A percentile compares a stretch with the other conserved stretches of the same genome.
phyloP scores from a whole-genome alignment of 73 alveolate genomes.

The Paraurostyla sp. region DNA sequence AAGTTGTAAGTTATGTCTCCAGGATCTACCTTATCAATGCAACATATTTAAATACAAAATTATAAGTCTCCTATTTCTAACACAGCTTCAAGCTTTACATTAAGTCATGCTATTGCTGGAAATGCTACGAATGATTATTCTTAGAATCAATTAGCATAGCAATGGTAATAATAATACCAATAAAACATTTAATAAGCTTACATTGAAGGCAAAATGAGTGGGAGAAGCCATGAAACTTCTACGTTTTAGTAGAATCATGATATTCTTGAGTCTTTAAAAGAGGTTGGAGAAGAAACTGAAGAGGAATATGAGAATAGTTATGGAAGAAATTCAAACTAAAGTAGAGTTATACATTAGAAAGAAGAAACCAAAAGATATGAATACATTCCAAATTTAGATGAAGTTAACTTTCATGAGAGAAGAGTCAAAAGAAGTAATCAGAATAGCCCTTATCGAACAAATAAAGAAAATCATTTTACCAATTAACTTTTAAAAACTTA shows the following conservation, averaged over 20 bases:
- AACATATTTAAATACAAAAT: conserved; percentile 44
- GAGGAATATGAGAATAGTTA: conserved; percentile 15
- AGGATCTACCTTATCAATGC: conserved; percentile 55
- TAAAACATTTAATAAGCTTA: background rate
- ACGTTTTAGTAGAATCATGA: conserved; percentile 26
- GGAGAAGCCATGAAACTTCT: conserved; percentile 61
- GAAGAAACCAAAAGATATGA: no score
- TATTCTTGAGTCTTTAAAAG: conserved; percentile 31
- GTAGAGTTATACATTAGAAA: background rate
- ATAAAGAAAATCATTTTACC: no score
- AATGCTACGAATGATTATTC: background rate
- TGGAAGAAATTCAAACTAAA: background rate
- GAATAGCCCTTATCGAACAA: background rate
- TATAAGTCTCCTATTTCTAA: conserved; percentile 26
- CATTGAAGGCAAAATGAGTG: conserved; percentile 39
- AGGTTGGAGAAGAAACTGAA: conserved; percentile 33
- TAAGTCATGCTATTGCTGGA: background rate
- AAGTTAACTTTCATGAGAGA: background rate
- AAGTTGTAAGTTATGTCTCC: conserved; percentile 47
- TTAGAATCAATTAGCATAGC: background rate
- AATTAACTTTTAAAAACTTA: no score
- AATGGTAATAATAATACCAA: background rate
- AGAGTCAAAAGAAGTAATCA: background rate
- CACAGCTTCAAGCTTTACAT: conserved; percentile 22
- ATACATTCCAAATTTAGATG: no score